Base-by-base conservation (phyloP, 2,329 filamentous ascomycete genomes). In the Fusarium illudens region DNA sequence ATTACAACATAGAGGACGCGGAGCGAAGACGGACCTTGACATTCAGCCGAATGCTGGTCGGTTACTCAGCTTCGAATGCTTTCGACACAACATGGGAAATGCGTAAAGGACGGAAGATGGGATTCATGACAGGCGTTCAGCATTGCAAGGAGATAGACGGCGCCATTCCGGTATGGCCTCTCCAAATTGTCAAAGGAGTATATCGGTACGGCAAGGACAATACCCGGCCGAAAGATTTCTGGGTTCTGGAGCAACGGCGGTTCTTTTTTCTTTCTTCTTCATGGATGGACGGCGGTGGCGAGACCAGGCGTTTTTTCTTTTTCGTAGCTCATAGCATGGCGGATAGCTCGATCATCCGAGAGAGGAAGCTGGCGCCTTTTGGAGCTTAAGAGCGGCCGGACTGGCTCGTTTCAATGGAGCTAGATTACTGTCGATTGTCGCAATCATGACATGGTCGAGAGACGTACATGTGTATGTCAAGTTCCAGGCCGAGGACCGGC, bases 71-170 rank as follows among this genome's bases (percentile, higher is more conserved):
- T 39, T 33, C 32, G 49, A 46, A 25, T 58, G 56, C 54, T 55
- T 20, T 50, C 52, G 55, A 33, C 32, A 55, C 17, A 62, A 34
- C 10, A 46, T 17, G 54, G 22, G 44, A 29, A 22, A 54, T 20
- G 46, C 27, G 65, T 54, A 56, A 49, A 55, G 52, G 58, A 50
- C 50, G 60, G 53, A 46, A 51, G 30, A 52, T n/a, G 39, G 27
- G 19, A 37, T 54, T 67, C 51, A 73, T 44, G 65, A 71, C 52
- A 44, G 71, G 71, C 68, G 68, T 73, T 73, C 34, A 58, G 69
- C 22, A 69, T 49, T 37, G 58, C 12, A 50, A 27, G 53, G 44
- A 55, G 36, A 65, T 58, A 62, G 46, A 50, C 54, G 44, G 56
- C 39, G 58, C 51, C 60, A 58, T 63, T 53, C 58, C 59, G 29